A percentile compares a stretch with the other conserved stretches of the same genome.
Conservation (phyloP, 306 rosid genomes). For the Ceratonia siliqua region DNA sequence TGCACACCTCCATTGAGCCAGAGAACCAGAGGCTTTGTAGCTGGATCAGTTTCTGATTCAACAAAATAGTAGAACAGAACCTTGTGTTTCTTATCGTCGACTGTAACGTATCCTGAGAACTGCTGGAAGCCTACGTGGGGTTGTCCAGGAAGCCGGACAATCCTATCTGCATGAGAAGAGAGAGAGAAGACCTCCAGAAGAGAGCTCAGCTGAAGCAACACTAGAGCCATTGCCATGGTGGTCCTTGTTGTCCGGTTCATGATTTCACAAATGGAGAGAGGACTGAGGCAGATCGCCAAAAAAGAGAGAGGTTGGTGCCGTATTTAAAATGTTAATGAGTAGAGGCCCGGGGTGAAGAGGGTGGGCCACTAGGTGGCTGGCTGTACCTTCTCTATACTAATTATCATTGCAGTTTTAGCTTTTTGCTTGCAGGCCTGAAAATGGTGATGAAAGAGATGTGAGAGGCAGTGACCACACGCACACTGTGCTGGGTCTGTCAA, state of each 20-base stretch:
- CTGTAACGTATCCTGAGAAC: slow-evolving; percentile 64
- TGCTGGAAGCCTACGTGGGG: slow-evolving; percentile 57
- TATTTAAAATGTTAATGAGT: slow-evolving; percentile 34
- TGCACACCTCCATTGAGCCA: slow-evolving; percentile 78
- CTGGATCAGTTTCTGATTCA: slow-evolving; percentile 61
- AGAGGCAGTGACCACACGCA: slow-evolving; percentile 39
- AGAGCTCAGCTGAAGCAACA: slow-evolving; percentile 35
- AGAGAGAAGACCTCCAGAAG: slow-evolving; percentile 31
- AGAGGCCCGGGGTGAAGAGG: slow-evolving; percentile 18
- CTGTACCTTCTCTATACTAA: slow-evolving; percentile 29
- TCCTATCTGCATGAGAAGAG: slow-evolving; percentile 45
- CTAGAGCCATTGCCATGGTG: slow-evolving; percentile 27
- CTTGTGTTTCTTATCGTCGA: slow-evolving; percentile 47
- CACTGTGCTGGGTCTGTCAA: slow-evolving; percentile 39
- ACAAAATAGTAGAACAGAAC: slow-evolving; percentile 68
- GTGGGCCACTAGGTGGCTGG: slow-evolving; percentile 43
- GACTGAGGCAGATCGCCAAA: background rate
- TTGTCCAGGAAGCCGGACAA: slow-evolving; percentile 63
- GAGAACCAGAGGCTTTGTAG: slow-evolving; percentile 77
- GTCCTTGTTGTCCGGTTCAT: slow-evolving; percentile 33
- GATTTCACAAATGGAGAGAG: slow-evolving; percentile 20
- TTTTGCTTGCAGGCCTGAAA: slow-evolving; percentile 63
- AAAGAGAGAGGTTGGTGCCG: slow-evolving; percentile 3
- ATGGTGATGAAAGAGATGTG: slow-evolving; percentile 59
- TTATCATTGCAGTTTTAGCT: slow-evolving; percentile 54